Evolutionary conservation across 306 rosid genomes (phyloP).

Genomic region (Prunus kanzakura): DNA sequence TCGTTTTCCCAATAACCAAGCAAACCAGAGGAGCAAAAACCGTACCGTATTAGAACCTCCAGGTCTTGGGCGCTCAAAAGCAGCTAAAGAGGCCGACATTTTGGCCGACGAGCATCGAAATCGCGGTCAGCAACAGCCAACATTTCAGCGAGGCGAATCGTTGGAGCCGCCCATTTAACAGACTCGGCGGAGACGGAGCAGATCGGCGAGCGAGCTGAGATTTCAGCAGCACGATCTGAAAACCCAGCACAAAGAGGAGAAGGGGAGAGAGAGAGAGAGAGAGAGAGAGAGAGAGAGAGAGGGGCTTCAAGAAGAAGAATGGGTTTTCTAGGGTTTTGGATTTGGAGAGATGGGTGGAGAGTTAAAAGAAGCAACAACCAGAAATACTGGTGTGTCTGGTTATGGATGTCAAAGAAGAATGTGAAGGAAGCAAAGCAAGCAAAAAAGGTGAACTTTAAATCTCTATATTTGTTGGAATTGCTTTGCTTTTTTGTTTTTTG

Average conservation of each 20-base stretch:
- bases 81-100: slow-evolving; percentile 88
- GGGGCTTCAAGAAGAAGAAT: neutral
- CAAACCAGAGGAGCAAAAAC: slow-evolving; percentile 17
- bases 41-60: slow-evolving; percentile 75
- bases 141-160: slow-evolving; percentile 32
- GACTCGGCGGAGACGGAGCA: slow-evolving; percentile 19
- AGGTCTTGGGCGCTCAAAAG: slow-evolving; percentile 84
- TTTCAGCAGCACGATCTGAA: slow-evolving; percentile 41
- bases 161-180: slow-evolving; percentile 24
- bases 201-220: slow-evolving; percentile 36
- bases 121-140: slow-evolving; percentile 20
- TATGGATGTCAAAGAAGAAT: neutral
- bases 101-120: slow-evolving; percentile 43
- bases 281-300: neutral
- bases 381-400: slow-evolving; percentile 7
- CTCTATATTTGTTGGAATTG: neutral
- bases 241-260: too few species aligned
- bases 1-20: slow-evolving; percentile 30
- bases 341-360: neutral
- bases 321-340: slow-evolving; percentile 13
- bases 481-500: slow-evolving; percentile 16
- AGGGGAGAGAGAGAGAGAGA: neutral
- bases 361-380: slow-evolving; percentile 17
- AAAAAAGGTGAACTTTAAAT: neutral
- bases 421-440: neutral